These are phyloP conservation scores for Guadua angustifolia DNA, from an alignment of 176 grass and related monocot genomes.

Conservation along the genomic window DNA sequence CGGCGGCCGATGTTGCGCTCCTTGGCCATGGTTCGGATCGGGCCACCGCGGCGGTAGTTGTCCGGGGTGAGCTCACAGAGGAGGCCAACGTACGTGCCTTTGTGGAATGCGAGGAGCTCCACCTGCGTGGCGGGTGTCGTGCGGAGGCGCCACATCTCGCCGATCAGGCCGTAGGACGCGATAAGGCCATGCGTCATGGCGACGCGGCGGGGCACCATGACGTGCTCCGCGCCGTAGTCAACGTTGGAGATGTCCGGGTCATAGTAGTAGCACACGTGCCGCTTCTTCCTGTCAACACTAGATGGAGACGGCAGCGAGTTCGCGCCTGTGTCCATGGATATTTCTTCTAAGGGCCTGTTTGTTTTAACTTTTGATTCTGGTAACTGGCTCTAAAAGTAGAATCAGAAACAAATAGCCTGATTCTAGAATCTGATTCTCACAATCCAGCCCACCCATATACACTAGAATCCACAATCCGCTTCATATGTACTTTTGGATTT, in stretches of 20 bases:
- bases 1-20: constrained; percentile 17
- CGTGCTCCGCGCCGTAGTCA: constrained; percentile 63
- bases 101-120: constrained; percentile 60
- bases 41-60: not conserved
- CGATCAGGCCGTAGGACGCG: constrained; percentile 51
- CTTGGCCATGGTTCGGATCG: not conserved
- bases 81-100: constrained; percentile 50
- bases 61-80: constrained; percentile 46
- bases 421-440: too few species aligned
- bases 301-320: constrained; percentile 58
- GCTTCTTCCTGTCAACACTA: constrained; percentile 43
- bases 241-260: constrained; percentile 59
- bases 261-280: constrained; percentile 81
- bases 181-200: constrained; percentile 66
- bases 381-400: too few species aligned
- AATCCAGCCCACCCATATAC: too few species aligned
- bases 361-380: too few species aligned
- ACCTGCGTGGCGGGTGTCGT: constrained; percentile 38
- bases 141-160: constrained; percentile 38
- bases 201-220: constrained; percentile 70
- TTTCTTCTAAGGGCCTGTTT: too few species aligned
- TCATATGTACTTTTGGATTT: too few species aligned
- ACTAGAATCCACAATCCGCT: too few species aligned
- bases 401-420: too few species aligned
- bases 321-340: constrained; percentile 4